Evolutionary conservation across 768 basidiomycete species (phyloP).

Genomic region (Rhodotorula kratochvilovae): DNA sequence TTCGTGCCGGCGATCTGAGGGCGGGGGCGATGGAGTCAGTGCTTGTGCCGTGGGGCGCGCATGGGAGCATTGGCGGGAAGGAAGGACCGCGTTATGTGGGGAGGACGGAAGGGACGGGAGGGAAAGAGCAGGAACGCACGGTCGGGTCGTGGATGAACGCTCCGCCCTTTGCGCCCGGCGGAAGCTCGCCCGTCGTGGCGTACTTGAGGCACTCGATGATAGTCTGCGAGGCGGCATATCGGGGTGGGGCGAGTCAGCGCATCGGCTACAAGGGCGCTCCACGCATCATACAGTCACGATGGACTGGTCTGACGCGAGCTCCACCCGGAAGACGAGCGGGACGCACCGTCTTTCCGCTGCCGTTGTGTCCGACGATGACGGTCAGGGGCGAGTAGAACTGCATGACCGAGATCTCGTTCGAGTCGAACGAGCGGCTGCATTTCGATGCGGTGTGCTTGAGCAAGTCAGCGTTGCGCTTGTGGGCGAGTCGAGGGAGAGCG

Average conservation of each 20-base stretch:
- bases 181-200: slow-evolving; percentile 95
- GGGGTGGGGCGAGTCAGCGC: too few relatives aligned
- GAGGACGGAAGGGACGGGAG: too few relatives aligned
- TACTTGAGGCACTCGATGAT: slow-evolving; percentile 99
- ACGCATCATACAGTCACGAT: background rate
- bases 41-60: too few relatives aligned
- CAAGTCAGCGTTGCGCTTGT: background rate
- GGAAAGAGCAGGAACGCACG: too few relatives aligned
- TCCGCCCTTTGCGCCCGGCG: slow-evolving; percentile 95
- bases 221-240: slow-evolving; percentile 53
- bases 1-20: slow-evolving; percentile 88
- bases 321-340: background rate
- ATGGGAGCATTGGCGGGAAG: too few relatives aligned
- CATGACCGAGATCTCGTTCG: slow-evolving; percentile 86
- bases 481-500: too few relatives aligned
- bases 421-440: slow-evolving; percentile 84
- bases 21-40: background rate
- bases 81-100: too few relatives aligned
- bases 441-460: background rate
- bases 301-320: background rate
- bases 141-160: slow-evolving; percentile 92
- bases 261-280: too few relatives aligned
- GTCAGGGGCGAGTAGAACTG: slow-evolving; percentile 97
- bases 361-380: slow-evolving; percentile 97
- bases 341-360: slow-evolving; percentile 82